Evolutionary conservation across 2,329 filamentous ascomycete genomes (phyloP), one percentile per base, ranked within the genome.

Genomic region (Tolypocladium ophioglossoides): DNA sequence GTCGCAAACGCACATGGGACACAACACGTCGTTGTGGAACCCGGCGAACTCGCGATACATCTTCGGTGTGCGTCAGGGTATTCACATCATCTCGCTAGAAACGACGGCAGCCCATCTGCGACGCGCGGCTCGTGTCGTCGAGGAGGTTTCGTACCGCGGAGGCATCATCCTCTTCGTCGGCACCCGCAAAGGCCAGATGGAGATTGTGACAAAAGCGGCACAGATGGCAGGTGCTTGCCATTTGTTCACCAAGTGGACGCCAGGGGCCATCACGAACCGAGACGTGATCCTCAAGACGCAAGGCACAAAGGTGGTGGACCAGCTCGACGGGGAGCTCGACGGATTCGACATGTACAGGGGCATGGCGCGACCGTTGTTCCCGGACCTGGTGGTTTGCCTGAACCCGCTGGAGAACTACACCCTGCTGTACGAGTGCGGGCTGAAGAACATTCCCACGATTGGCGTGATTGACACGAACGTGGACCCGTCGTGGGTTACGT

Each of bases 391-490:
- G 1, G 84, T 99, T 14, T 94, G 89, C 66, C 68, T 99, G 63
- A 99, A 97, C 69, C 92, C 92, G 12, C 67, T 92, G 55, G 94
- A 99, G 77, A 97, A 99, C 70, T 89, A 88, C 65, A 84, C 91
- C 8, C 68, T 96, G 68, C 76, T 99, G 65, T 90, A 94, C 70
- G 94, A 99, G 76, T 97, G 94, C 69, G 89, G 87, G 0, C 69
- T 91, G 55, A 86, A 89, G 67, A 89, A 86, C 65, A 88, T 99
- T 55, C 94, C 94, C 1, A 97, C 94, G 0, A 94, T 99, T 64
- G 94, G 92, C 49, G 79, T 99, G 55, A 87, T 97, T 61, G 94
- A 99, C 70, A 97, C 94, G 1, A 88, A 99, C 70, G 86, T 85
- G 2, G 88, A 97, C 70, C 89, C 94, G 0, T 89, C 89, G 0